Conservation (phyloP, 805 yeast species). For the Sungouiozyma ichnusensis region DNA sequence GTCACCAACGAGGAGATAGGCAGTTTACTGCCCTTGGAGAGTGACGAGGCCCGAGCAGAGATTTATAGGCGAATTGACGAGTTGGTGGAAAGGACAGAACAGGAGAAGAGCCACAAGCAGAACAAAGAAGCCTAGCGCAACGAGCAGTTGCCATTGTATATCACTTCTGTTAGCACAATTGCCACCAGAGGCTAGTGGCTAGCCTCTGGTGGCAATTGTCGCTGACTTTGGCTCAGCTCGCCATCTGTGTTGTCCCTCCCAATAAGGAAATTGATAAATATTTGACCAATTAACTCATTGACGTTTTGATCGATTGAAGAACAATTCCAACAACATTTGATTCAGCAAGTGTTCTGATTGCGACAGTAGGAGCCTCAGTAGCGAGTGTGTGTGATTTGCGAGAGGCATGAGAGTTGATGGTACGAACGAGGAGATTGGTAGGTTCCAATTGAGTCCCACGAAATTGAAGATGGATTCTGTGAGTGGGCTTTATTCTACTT, state of each 20-base stretch:
- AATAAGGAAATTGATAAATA: constrained; percentile 1
- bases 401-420: constrained; percentile 24
- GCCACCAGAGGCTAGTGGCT: too few species aligned
- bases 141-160: not conserved
- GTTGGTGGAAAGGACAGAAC: constrained; percentile 2
- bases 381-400: too few species aligned
- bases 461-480: constrained; percentile 18
- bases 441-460: constrained; percentile 20
- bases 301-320: not conserved
- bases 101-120: not conserved
- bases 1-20: constrained; percentile 5
- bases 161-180: not conserved
- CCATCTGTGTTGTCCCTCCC: not conserved
- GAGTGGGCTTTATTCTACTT: constrained; percentile 19
- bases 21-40: constrained; percentile 1
- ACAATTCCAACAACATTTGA: not conserved
- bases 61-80: constrained; percentile 2
- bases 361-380: too few species aligned
- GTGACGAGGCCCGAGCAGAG: not conserved
- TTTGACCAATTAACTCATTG: constrained; percentile 21
- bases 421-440: constrained; percentile 12
- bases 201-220: too few species aligned
- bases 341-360: too few species aligned
- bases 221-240: too few species aligned
- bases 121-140: too few species aligned